These are phyloP conservation scores for Penicillium mononematosum DNA, from an alignment of 495 filamentous ascomycete species.

Conservation along the genomic window DNA sequence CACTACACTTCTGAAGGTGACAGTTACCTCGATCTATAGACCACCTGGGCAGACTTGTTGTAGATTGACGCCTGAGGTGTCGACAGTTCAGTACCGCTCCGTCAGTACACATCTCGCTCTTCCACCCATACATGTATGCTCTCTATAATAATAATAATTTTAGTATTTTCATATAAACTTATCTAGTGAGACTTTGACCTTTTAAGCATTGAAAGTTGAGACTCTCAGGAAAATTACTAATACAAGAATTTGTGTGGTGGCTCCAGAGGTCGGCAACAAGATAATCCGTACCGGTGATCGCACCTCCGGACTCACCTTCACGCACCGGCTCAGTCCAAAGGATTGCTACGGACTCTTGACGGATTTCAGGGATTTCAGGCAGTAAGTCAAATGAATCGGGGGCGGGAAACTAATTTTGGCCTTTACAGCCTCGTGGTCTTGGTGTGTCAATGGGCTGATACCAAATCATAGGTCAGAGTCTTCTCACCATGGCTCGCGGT, in stretches of 20 bases:
- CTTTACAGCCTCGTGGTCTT: not conserved
- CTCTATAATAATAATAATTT: not conserved
- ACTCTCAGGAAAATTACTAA: constrained; percentile 9
- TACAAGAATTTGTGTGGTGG: constrained; percentile 9
- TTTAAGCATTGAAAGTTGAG: not conserved
- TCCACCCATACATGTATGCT: not conserved
- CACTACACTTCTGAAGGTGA: too few relatives aligned
- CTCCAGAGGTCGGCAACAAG: constrained; percentile 4
- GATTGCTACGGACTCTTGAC: constrained; percentile 17
- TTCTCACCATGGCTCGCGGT: constrained; percentile 42
- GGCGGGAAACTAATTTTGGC: not conserved
- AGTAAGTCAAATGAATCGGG: constrained; percentile 14
- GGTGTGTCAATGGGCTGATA: constrained; percentile 12
- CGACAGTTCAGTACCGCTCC: not conserved
- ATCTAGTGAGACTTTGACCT: not conserved
- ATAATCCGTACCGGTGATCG: constrained; percentile 16
- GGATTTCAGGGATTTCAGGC: constrained; percentile 14
- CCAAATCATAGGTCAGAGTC: constrained; percentile 28
- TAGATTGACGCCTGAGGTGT: not conserved
- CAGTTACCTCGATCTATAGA: too few relatives aligned
- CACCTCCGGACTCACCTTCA: constrained; percentile 22
- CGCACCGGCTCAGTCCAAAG: constrained; percentile 18
- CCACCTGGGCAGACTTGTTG: not conserved
- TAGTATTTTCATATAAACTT: not conserved
- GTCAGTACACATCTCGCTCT: not conserved